Evolutionary conservation across 192 early-diverging fungal species (phyloP).

Genomic region (Chytriomyces sp.): DNA sequence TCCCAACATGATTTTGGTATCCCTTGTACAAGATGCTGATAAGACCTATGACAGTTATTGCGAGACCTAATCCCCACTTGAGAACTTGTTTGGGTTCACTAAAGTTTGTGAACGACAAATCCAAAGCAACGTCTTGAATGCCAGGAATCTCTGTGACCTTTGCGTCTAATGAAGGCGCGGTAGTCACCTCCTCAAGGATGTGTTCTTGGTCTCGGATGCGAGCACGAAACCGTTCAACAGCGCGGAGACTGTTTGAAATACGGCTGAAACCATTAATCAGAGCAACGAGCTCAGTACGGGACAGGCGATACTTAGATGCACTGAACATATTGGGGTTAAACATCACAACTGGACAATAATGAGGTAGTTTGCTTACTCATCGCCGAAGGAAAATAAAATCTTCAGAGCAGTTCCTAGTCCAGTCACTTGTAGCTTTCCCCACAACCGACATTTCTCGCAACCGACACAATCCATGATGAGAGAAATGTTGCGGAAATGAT

Average conservation of each 20-base stretch:
- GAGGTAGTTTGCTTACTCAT: conserved; percentile 48
- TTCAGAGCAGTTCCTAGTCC: conserved; percentile 98
- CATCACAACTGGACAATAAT: neutral
- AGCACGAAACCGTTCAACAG: conserved; percentile 75
- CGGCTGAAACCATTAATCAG: conserved; percentile 89
- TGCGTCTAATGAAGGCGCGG: conserved; percentile 1
- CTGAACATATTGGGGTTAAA: conserved; percentile 23
- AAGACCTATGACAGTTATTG: conserved; percentile 36
- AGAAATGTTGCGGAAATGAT: conserved; percentile 94
- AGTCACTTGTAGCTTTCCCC: conserved; percentile 94
- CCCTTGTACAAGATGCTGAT: conserved; percentile 36
- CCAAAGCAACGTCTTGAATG: neutral
- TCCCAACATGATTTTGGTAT: conserved; percentile 36
- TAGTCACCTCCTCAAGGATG: conserved; percentile 10
- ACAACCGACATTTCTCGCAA: conserved; percentile 97
- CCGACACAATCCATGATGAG: conserved; percentile 99
- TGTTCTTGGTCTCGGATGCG: conserved; percentile 30
- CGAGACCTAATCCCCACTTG: conserved; percentile 34
- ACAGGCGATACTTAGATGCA: conserved; percentile 56
- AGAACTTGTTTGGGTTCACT: conserved; percentile 29
- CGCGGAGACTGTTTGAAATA: conserved; percentile 80
- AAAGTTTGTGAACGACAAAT: conserved; percentile 22
- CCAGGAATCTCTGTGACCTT: conserved; percentile 9
- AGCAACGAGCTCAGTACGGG: conserved; percentile 85
- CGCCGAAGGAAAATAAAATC: conserved; percentile 89